Conservation (phyloP, 768 basidiomycete genomes). For the Daedalea quercina region DNA sequence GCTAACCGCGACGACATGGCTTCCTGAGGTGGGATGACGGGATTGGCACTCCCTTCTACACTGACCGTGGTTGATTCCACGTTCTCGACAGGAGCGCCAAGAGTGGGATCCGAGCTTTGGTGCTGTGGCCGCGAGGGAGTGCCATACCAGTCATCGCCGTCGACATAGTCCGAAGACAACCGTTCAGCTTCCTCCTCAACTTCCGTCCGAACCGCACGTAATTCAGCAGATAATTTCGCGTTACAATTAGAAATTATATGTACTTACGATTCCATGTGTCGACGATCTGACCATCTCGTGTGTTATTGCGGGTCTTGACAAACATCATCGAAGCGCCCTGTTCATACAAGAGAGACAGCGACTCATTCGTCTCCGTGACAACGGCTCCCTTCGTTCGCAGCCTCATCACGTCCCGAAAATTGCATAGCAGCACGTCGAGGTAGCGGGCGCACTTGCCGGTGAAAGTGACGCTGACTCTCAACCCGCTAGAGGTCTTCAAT, state of each 20-base stretch:
- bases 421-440: conserved; percentile 32
- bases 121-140: not conserved
- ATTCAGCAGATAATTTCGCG: too few relatives aligned
- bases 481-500: conserved; percentile 12
- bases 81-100: too few relatives aligned
- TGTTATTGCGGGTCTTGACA: conserved; percentile 14
- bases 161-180: not conserved
- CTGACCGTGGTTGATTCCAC: too few relatives aligned
- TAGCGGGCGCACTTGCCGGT: conserved; percentile 22
- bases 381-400: conserved; percentile 41
- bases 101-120: too few relatives aligned
- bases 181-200: not conserved
- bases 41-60: too few relatives aligned
- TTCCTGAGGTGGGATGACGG: not conserved
- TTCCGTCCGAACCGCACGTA: too few relatives aligned
- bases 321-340: conserved; percentile 38
- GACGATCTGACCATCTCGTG: conserved; percentile 24
- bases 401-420: conserved; percentile 35
- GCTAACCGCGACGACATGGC: not conserved
- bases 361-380: conserved; percentile 27
- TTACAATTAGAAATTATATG: too few relatives aligned
- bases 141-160: not conserved
- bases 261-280: conserved; percentile 37
- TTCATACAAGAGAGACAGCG: conserved; percentile 36
- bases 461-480: conserved; percentile 35